Percentiles rank a stretch among this genome's conserved stretches.
phyloP scores from a whole-genome alignment of 306 rosid species.

The Boehmeria nivea region DNA sequence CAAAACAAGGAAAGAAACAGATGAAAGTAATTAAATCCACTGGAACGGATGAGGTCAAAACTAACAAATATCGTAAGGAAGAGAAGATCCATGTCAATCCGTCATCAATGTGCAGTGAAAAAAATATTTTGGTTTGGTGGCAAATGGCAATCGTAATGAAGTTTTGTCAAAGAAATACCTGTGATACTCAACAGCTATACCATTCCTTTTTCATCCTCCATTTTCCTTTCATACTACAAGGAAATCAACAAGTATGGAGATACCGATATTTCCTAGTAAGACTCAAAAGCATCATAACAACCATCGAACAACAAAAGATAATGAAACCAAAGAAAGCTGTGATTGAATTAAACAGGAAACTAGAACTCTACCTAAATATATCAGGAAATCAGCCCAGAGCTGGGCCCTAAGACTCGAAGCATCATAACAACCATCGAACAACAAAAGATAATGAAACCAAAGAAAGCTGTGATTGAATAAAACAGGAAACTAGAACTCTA shows the following conservation, averaged over 20 bases:
- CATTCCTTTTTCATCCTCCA: neutral
- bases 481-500: constrained; percentile 18
- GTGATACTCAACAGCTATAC: neutral
- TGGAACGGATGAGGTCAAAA: neutral
- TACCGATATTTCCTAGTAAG: neutral
- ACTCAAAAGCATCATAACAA: neutral
- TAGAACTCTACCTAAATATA: constrained; percentile 29
- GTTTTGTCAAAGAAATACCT: neutral
- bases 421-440: neutral
- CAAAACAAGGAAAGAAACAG: too few species aligned
- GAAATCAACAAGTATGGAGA: too few species aligned
- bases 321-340: neutral
- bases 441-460: neutral
- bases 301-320: neutral
- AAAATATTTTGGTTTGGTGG: too few species aligned
- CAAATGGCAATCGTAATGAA: too few species aligned
- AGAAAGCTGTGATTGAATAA: neutral
- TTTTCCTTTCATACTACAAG: neutral
- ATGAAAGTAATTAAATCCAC: too few species aligned
- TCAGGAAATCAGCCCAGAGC: constrained; percentile 27
- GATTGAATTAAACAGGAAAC: neutral
- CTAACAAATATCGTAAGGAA: neutral
- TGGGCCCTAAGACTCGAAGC: neutral
- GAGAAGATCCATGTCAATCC: neutral
- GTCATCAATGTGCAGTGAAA: too few species aligned